These are phyloP conservation scores for Lipomyces sp. DNA, from an alignment of 805 yeast species.

Conservation along the genomic window DNA sequence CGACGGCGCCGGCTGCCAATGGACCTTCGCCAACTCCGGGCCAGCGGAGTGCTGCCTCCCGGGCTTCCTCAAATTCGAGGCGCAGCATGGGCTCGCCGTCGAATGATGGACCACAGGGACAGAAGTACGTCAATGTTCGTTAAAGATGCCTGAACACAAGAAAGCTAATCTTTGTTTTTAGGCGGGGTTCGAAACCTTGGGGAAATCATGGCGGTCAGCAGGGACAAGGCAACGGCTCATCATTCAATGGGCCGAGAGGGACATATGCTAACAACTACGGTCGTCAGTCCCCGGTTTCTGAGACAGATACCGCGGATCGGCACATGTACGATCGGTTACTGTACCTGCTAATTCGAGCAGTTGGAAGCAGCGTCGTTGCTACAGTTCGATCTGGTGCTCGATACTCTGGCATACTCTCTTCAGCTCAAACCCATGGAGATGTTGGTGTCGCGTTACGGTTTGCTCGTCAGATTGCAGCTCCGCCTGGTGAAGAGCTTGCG, in stretches of 20 bases:
- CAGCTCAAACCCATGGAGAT: conserved; percentile 53
- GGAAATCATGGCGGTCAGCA: conserved; percentile 14
- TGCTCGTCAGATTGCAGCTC: conserved; percentile 52
- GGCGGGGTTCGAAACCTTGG: conserved; percentile 26
- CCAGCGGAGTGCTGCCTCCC: not conserved
- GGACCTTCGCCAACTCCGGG: conserved; percentile 14
- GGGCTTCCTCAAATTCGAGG: conserved; percentile 9
- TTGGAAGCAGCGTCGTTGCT: conserved; percentile 62
- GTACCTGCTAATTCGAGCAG: conserved; percentile 59
- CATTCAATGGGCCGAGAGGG: conserved; percentile 3
- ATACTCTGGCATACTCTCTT: conserved; percentile 62
- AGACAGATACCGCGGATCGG: conserved; percentile 41
- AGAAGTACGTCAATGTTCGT: conserved; percentile 10
- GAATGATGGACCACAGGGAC: conserved; percentile 29
- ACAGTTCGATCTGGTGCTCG: conserved; percentile 66
- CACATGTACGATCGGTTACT: conserved; percentile 61
- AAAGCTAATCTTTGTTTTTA: not conserved
- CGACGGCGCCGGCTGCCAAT: conserved; percentile 15
- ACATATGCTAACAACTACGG: conserved; percentile 11
- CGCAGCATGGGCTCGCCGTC: conserved; percentile 26
- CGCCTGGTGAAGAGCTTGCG: conserved; percentile 46
- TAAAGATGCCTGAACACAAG: not conserved
- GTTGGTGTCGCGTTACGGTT: conserved; percentile 60
- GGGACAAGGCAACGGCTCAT: conserved; percentile 14
- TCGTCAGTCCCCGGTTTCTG: conserved; percentile 28